Evolutionary conservation across 1,284 basidiomycete species (phyloP).

Genomic region (Cystobasidium sp.): DNA sequence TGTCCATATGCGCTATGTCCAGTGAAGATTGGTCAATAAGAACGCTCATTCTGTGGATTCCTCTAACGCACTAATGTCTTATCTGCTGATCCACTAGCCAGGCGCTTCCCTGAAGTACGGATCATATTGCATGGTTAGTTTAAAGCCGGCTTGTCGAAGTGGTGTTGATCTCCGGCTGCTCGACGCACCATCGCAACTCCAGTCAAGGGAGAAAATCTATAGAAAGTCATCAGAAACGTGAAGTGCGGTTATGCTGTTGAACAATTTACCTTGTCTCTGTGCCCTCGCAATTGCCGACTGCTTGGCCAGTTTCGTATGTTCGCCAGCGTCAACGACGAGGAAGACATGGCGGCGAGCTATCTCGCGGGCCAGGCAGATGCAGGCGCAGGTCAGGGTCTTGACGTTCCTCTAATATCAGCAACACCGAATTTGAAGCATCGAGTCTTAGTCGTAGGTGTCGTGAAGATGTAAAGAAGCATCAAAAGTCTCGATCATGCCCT

Average conservation of each 20-base stretch:
- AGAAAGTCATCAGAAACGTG: not conserved
- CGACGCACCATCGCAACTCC: conserved; percentile 43
- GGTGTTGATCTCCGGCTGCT: not conserved
- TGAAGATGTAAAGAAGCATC: conserved; percentile 1
- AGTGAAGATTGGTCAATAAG: not conserved
- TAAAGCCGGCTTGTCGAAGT: not conserved
- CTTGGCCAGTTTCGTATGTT: conserved; percentile 40
- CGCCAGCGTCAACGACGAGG: conserved; percentile 1
- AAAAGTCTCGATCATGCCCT: conserved; percentile 1
- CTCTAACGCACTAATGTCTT: conserved; percentile 27
- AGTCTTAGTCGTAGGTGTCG: not conserved
- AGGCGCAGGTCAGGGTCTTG: not conserved
- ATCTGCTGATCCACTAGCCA: conserved; percentile 41
- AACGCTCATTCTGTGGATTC: not conserved
- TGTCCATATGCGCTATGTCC: conserved; percentile 45
- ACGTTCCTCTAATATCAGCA: not conserved
- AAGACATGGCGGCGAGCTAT: not conserved
- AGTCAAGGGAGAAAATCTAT: conserved; percentile 40
- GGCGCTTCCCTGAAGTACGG: conserved; percentile 20
- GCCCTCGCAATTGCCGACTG: conserved; percentile 28
- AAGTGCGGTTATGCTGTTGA: not conserved
- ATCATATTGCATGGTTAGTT: not conserved
- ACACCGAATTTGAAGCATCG: conserved; percentile 25
- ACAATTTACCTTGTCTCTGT: conserved; percentile 31
- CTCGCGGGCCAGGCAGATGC: not conserved